phyloP scores from a whole-genome alignment of 768 basidiomycete species.

The Lentinula aciculospora region DNA sequence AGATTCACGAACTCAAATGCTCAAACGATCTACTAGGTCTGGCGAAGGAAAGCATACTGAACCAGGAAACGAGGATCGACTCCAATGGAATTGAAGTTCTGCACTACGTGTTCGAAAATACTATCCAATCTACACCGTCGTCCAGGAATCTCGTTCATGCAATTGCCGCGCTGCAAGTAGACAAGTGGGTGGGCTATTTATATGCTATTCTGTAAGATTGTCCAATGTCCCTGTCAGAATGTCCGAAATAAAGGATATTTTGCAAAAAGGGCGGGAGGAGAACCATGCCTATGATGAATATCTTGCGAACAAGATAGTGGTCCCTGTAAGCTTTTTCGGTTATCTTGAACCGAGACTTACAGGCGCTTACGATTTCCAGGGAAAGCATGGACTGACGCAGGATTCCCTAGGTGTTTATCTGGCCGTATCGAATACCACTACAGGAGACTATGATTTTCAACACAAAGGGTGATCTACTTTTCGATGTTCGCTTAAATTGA shows the following conservation, averaged over 20 bases:
- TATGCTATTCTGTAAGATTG: too few species aligned
- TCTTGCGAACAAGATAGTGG: background rate
- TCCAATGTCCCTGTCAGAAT: background rate
- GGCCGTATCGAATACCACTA: background rate
- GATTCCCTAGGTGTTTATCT: background rate
- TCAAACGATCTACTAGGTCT: background rate
- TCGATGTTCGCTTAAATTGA: too few species aligned
- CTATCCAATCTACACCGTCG: background rate
- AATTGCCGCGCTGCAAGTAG: background rate
- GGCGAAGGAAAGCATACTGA: background rate
- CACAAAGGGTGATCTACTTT: background rate
- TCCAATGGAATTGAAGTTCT: background rate
- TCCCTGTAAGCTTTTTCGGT: background rate
- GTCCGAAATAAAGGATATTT: background rate
- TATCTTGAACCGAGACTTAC: background rate
- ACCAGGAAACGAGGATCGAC: background rate
- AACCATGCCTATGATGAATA: background rate
- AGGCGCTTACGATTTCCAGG: background rate
- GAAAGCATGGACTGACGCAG: background rate
- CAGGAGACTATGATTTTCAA: conserved; percentile 1
- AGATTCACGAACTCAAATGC: background rate
- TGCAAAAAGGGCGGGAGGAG: background rate
- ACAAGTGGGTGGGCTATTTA: background rate
- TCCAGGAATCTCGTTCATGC: background rate
- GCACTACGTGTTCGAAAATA: conserved; percentile 2